Evolutionary conservation across 2,329 filamentous ascomycete species (phyloP).

Genomic region (Stromatinia cepivora): DNA sequence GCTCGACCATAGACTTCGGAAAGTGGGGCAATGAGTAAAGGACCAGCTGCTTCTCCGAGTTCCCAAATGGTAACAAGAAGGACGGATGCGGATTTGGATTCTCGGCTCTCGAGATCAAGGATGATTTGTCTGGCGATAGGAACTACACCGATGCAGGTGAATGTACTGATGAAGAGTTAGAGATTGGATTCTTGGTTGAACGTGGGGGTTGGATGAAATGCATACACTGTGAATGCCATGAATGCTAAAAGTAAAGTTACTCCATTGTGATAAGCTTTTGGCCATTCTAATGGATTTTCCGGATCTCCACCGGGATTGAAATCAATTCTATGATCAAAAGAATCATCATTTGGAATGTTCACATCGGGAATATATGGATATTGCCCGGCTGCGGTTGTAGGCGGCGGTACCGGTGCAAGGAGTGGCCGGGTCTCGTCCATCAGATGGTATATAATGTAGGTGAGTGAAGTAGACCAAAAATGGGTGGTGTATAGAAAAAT

Average conservation of each 20-base stretch:
- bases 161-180: constrained; percentile 47
- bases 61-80: constrained; percentile 52
- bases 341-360: constrained; percentile 1
- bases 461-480: background rate
- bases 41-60: constrained; percentile 49
- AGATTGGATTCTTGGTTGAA: background rate
- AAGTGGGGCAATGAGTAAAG: constrained; percentile 48
- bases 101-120: constrained; percentile 45
- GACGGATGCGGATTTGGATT: constrained; percentile 12
- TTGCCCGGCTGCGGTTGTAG: background rate
- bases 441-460: constrained; percentile 41
- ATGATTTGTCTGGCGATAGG: constrained; percentile 55
- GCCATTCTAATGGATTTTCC: constrained; percentile 57
- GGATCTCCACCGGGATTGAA: constrained; percentile 50
- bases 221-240: constrained; percentile 58
- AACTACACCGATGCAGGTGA: constrained; percentile 57
- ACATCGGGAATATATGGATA: constrained; percentile 15
- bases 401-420: constrained; percentile 23
- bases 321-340: constrained; percentile 41
- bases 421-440: constrained; percentile 34
- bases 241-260: constrained; percentile 54
- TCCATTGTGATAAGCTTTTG: constrained; percentile 52
- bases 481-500: background rate
- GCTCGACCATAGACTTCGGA: constrained; percentile 48
- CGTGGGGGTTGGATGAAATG: constrained; percentile 3